Percentiles rank a stretch among this genome's conserved stretches.
Evolutionary conservation across 805 yeast genomes (phyloP).

Genomic region (Cyberlindnera euphorbiiphila): DNA sequence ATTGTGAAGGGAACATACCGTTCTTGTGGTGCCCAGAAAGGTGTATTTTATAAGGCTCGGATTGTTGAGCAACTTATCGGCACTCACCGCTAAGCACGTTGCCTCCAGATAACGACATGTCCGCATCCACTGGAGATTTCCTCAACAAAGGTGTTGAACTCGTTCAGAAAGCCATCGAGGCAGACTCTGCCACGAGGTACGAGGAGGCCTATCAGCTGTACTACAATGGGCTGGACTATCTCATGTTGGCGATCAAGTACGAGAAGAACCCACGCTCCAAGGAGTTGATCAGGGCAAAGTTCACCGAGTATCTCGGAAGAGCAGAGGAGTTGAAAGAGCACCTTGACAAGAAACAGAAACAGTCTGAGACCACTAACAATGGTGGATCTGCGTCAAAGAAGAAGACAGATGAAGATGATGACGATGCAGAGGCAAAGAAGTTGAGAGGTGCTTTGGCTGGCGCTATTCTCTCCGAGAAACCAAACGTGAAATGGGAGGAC

Average conservation of each 20-base stretch:
- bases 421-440: constrained; percentile 81
- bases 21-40: no score
- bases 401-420: constrained; percentile 58
- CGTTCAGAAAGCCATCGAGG: constrained; percentile 91
- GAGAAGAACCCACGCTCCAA: constrained; percentile 90
- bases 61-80: no score
- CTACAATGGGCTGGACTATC: constrained; percentile 88
- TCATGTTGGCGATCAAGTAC: constrained; percentile 92
- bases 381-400: constrained; percentile 50
- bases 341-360: constrained; percentile 57
- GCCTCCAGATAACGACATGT: constrained; percentile 6
- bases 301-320: constrained; percentile 84
- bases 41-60: no score
- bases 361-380: constrained; percentile 33
- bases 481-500: constrained; percentile 91
- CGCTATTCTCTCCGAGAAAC: constrained; percentile 86
- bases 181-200: constrained; percentile 83
- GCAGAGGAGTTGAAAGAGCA: constrained; percentile 94
- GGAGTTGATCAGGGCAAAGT: constrained; percentile 81
- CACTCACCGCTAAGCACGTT: no score
- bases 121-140: constrained; percentile 60
- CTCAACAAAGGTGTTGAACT: constrained; percentile 91
- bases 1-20: no score
- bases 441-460: constrained; percentile 87
- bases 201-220: constrained; percentile 93